Evolutionary conservation across 192 early-diverging fungal species (phyloP), one percentile per base, ranked within the genome.

Genomic region (Coemansia sp.): DNA sequence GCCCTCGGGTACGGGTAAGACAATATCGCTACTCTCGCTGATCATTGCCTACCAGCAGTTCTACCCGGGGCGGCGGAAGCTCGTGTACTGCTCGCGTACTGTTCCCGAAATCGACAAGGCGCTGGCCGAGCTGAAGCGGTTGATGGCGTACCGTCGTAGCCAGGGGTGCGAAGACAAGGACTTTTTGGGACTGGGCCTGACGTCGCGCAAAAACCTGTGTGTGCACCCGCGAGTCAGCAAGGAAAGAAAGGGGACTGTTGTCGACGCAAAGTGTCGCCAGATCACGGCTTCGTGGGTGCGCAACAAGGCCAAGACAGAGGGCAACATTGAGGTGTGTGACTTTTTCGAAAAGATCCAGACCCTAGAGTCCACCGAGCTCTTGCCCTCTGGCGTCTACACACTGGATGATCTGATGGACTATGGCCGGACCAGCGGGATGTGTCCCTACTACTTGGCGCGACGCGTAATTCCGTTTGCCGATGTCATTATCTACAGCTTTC

Each of bases 71-170:
- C 89, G 95, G 69, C 82, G 96, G 34, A 99, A 99, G 77, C 84
- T 99, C 12, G 91, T 99, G n/a, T 99, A 99, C 84, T 99, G 98
- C 72, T 99, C 98, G 36, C 94, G 98, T 72, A 99, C 98, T 3
- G 96, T 99, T 18, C 98, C 98, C 9, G 98, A 99, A 69, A 98
- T 99, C 63, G 98, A 99, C 78, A 99, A 99, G 79, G 95, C 96
- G 2, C 77, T 99, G 48, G 92, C 92, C 6, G 98, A 99, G 85
- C 86, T 99, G 63, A 91, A 95, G 71, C 86, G 94, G 21, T 68
- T 99, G 70, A 91, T 96, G 66, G 90, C 83, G 36, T 99, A 94
- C 76, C 81, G 98, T 16, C 82, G 75, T 70, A 71, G 73, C 42
- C 75, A 88, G 28, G 93, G 91, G 1, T 69, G 79, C 31, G 61